phyloP scores from a whole-genome alignment of 331 rosid species.

The Malus hybrid region DNA sequence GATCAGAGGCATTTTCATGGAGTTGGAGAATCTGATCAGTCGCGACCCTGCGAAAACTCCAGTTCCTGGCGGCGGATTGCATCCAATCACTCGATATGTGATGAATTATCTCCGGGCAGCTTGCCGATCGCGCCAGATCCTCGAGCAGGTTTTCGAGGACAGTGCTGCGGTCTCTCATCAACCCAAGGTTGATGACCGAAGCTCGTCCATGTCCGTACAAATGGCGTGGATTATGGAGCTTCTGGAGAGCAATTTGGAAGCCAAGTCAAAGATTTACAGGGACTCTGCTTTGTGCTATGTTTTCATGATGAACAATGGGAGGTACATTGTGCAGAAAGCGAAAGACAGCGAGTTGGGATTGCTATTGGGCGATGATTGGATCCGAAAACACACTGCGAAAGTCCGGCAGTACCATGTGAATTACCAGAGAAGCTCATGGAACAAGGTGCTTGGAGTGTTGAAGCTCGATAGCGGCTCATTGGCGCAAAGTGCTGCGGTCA shows the following conservation, averaged over 20 bases:
- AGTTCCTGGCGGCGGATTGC: constrained; percentile 90
- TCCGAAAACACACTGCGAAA: constrained; percentile 66
- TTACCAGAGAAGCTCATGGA: constrained; percentile 89
- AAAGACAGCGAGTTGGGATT: constrained; percentile 66
- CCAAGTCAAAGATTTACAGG: constrained; percentile 70
- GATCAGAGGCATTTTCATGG: constrained; percentile 82
- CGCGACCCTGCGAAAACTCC: constrained; percentile 71
- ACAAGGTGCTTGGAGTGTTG: constrained; percentile 45
- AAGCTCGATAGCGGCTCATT: constrained; percentile 47
- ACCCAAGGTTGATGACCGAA: constrained; percentile 46
- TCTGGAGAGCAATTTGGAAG: constrained; percentile 78
- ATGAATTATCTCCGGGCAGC: constrained; percentile 93
- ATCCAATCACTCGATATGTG: constrained; percentile 90
- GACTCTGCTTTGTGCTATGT: constrained; percentile 60
- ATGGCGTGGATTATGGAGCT: constrained; percentile 92
- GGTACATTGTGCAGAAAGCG: constrained; percentile 82
- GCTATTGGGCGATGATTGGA: constrained; percentile 82
- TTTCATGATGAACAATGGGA: constrained; percentile 85
- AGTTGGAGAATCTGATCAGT: constrained; percentile 82
- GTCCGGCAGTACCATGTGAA: constrained; percentile 51
- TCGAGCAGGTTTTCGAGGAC: constrained; percentile 87
- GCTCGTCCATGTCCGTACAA: constrained; percentile 65
- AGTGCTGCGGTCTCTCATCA: constrained; percentile 22
- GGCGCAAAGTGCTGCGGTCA: constrained; percentile 35
- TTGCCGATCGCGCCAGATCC: constrained; percentile 54